phyloP scores from a whole-genome alignment of 169 alveolate genomes.

The Plasmodium inui region DNA sequence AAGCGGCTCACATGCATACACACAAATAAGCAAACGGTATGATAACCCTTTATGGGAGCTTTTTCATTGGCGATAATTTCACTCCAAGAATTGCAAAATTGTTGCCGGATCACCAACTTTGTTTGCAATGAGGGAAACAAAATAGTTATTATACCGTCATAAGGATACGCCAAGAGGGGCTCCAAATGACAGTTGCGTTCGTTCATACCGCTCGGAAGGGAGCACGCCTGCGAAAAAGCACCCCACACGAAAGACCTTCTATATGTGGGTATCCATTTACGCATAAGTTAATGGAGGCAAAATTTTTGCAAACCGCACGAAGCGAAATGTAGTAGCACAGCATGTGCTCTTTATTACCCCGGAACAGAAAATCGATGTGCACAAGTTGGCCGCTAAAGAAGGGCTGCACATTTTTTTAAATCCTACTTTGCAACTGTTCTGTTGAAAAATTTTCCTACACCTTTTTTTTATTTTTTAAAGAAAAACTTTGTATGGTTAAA shows the following conservation, averaged over 20 bases:
- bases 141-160: not conserved
- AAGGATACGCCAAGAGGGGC: not conserved
- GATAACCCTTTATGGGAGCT: not conserved
- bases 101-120: not conserved
- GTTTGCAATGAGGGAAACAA: not conserved
- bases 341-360: not conserved
- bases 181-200: not conserved
- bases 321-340: not conserved
- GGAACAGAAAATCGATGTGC: not conserved
- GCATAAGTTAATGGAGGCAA: not conserved
- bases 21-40: not conserved
- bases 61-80: not conserved
- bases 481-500: not conserved
- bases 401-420: not conserved
- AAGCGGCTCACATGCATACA: not conserved
- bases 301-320: no score
- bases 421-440: not conserved
- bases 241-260: not conserved
- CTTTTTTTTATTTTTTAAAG: not conserved
- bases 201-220: not conserved
- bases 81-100: not conserved
- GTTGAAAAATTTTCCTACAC: not conserved
- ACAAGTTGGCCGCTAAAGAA: not conserved
- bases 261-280: not conserved
- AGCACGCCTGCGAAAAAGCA: no score